Evolutionary conservation across 345 rosid genomes (phyloP).

Genomic region (Citrus mangshanensis): DNA sequence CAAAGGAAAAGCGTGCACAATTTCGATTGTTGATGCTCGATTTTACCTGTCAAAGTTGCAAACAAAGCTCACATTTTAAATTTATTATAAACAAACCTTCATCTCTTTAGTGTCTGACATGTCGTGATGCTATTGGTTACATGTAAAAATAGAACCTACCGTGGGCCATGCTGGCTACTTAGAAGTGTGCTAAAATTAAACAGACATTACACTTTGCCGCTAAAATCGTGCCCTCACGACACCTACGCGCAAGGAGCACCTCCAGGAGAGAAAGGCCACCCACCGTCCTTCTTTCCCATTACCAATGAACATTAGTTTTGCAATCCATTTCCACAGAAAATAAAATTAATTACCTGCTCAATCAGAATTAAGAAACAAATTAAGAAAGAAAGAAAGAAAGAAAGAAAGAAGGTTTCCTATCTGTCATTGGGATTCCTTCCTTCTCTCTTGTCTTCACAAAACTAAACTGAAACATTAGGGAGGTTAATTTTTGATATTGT

Average conservation of each 20-base stretch:
- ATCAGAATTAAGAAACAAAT: slow-evolving; percentile 16
- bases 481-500: background rate
- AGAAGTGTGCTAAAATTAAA: slow-evolving; percentile 1
- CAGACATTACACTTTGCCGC: slow-evolving; percentile 15
- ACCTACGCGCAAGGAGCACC: slow-evolving; percentile 57
- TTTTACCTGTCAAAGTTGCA: background rate
- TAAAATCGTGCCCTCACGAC: slow-evolving; percentile 66
- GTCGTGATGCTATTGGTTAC: background rate
- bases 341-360: background rate
- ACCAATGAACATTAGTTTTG: slow-evolving; percentile 6
- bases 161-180: background rate
- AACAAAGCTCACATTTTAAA: too few species aligned
- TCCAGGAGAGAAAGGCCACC: slow-evolving; percentile 11
- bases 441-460: background rate
- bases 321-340: slow-evolving; percentile 3
- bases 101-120: background rate
- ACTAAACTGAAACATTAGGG: background rate
- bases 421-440: too few species aligned
- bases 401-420: slow-evolving; percentile 4
- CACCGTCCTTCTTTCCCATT: background rate
- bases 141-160: background rate
- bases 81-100: background rate
- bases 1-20: background rate
- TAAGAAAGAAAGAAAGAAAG: too few species aligned
- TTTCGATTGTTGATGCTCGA: background rate